Percentiles rank a stretch among this genome's conserved stretches.
These are phyloP conservation scores for Fusarium pilosicola DNA, from an alignment of 2,329 filamentous ascomycete genomes.

Conservation along the genomic window DNA sequence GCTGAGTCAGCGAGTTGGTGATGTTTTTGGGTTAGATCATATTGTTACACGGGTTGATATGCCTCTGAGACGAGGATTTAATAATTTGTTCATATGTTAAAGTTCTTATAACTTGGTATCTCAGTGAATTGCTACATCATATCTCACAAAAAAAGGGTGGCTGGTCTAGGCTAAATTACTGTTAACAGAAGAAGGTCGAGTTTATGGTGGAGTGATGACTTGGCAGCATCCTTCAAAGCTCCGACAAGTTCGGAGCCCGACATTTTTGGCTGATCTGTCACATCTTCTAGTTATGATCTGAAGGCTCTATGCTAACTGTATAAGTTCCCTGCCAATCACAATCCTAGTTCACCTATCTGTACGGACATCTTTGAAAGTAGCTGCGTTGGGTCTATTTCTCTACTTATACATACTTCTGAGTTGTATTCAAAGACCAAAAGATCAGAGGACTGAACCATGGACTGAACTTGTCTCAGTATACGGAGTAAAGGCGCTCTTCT, in stretches of 20 bases:
- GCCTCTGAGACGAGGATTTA: not conserved
- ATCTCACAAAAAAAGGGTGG: not conserved
- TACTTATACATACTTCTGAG: not conserved
- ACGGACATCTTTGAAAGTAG: not conserved
- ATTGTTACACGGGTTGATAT: not conserved
- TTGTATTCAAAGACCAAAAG: not conserved
- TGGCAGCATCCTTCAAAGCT: not conserved
- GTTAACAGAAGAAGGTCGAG: not conserved
- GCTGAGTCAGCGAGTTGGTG: conserved; percentile 20
- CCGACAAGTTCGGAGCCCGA: not conserved
- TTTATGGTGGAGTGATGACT: not conserved
- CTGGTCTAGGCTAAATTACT: not conserved
- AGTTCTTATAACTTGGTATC: not conserved
- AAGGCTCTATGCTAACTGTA: too few species aligned
- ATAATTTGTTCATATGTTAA: not conserved
- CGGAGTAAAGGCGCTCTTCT: rapidly evolving
- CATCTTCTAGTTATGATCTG: not conserved
- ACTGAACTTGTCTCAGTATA: not conserved
- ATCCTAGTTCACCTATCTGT: not conserved
- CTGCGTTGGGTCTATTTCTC: not conserved
- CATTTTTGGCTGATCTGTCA: not conserved
- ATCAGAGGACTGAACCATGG: too few species aligned
- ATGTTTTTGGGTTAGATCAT: not conserved
- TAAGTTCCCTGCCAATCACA: not conserved
- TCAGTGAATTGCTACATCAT: not conserved